Evolutionary conservation across 1,284 basidiomycete species (phyloP).

Genomic region (Ceratobasidium sp.): DNA sequence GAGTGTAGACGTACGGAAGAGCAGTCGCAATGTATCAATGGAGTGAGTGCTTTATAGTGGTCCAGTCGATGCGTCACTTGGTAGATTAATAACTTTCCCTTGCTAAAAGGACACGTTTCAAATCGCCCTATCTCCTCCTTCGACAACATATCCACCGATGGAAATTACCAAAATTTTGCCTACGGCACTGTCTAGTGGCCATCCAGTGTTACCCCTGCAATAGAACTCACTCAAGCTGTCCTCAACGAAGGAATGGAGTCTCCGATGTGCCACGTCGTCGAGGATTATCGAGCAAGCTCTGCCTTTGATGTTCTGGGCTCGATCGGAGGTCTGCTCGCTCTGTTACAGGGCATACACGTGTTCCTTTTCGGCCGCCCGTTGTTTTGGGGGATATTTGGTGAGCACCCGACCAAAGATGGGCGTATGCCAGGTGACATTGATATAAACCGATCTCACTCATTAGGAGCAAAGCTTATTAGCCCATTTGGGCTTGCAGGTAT

Average conservation of each 20-base stretch:
- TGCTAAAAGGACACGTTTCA: background rate
- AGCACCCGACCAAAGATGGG: background rate
- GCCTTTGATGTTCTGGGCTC: conserved; percentile 12
- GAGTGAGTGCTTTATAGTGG: conserved; percentile 5
- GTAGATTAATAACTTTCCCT: too few species aligned
- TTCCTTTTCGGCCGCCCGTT: conserved; percentile 28
- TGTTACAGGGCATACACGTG: conserved; percentile 28
- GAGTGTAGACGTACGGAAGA: background rate
- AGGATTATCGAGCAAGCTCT: conserved; percentile 6
- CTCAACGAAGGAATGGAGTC: background rate
- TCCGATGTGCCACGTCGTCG: conserved; percentile 4
- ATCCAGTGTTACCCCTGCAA: background rate
- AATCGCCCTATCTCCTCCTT: background rate
- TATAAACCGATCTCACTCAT: background rate
- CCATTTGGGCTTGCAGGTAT: conserved; percentile 10
- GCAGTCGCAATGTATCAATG: background rate
- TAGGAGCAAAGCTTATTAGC: conserved; percentile 9
- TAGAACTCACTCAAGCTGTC: background rate
- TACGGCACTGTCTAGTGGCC: background rate
- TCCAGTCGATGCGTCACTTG: too few species aligned
- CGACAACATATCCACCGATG: background rate
- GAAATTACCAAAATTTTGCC: background rate
- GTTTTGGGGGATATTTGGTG: conserved; percentile 32
- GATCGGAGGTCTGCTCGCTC: conserved; percentile 22
- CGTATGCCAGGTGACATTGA: background rate